Evolutionary conservation across 2,329 filamentous ascomycete genomes (phyloP), one percentile per base, ranked within the genome.

Genomic region (Phyllachora maydis): DNA sequence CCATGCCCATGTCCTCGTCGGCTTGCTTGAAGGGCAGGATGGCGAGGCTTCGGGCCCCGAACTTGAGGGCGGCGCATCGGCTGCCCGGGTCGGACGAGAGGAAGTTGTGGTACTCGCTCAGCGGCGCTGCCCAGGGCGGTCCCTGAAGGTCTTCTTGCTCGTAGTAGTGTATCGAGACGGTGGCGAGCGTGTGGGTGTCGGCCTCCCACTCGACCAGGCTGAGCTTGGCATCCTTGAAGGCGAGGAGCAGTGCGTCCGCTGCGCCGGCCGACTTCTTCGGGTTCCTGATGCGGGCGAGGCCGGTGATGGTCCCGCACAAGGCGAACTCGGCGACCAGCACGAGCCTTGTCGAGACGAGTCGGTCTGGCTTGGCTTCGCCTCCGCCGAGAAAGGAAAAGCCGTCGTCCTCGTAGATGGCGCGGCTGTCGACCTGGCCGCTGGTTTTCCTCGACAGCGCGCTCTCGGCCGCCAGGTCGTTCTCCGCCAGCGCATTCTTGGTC

Each of bases 91-190:
- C 88, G 28, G 85, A 78, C 23, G 74, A 75, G 38, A 98, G 56
- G 37, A 77, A 76, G 45, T 76, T 92, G 46, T 70, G 63, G 42
- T 74, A 81, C 31, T 76, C 66, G 42, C 66, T 68, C 38, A 90
- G 52, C 26, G 74, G 65, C 24, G 74, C 63, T 23, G 75, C 70
- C 74, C 82, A 93, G 0, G 85, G 83, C 31, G 68, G 75, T 25
- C 74, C 70, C 34, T 75, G 68, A 30, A 85, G 56, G 42, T 92
- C 83, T 41, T 93, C 83, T 44, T 88, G 78, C 47, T 98, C 88
- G 50, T 95, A 98, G 57, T 83, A 95, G 53, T 98, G 88, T 38
- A 98, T 85, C 24, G 85, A 95, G 32, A 88, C 67, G 25, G 85
- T 95, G 36, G 74, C 71, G 36, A 95, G 70, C 24, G 66, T 65